Evolutionary conservation across 345 rosid species (phyloP), one percentile per base, ranked within the genome.

Genomic region (Linum usitatissimum): DNA sequence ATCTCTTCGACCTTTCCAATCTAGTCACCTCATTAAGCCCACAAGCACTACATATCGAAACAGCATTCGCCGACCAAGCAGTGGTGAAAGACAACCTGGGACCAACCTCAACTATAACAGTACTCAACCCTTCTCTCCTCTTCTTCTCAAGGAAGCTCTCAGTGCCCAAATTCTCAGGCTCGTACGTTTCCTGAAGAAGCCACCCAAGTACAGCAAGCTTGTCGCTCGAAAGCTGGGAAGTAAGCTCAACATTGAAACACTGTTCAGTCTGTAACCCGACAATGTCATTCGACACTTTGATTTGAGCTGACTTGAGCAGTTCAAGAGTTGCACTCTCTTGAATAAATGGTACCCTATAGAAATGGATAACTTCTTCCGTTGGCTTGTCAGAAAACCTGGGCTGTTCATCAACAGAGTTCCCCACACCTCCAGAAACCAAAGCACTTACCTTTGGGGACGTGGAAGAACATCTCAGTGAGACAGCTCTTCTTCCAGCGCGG

Each of bases 41-140:
- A 76, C 95, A 87, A 0, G 93, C 87, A 64, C 39, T 65, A 58
- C 96, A 92, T 51, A 92, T 81, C 0, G 96, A 92, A 31, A 92
- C 96, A 17, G 90, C 96, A 76, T 92, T 92, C 5, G 91, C 65
- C 18, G 98, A 92, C 98, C 96, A 92, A 1, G 96, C 96, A 21
- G 98, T 89, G 3, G 96, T 85, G 64, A 92, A 92, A 9, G 98
- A 92, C 68, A 92, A 58, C 66, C 96, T 75, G 0, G 98, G 96
- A 60, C 96, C 96, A 67, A 86, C 96, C 80, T 92, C 98, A 60
- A 85, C 71, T 19, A 87, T 81, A 48, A 74, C 79, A 38, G 78
- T 66, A 70, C 67, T 66, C 55, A 89, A 71, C 34, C 88, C 88
- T 67, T 81, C 88, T 51, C 79, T 85, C 66, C 36, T 80, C 81